Evolutionary conservation across 495 filamentous ascomycete species (phyloP), one percentile per base, ranked within the genome.

Genomic region (Aspergillus bertholletiae): DNA sequence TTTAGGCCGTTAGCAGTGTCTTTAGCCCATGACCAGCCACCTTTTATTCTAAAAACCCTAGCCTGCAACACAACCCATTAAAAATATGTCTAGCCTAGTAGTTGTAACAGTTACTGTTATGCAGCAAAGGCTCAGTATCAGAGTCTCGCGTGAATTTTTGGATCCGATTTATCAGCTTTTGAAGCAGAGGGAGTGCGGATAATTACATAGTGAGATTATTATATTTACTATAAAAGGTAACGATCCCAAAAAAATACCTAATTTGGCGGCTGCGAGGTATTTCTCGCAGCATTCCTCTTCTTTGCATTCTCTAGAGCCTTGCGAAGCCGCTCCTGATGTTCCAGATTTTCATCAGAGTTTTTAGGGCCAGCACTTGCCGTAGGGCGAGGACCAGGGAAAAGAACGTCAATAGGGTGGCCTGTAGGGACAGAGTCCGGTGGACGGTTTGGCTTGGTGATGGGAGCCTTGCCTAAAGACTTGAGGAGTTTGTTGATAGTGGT

Each of bases 301-400:
- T 80, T 80, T 5, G 76, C 78, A 24, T 74, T 69, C 37, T 80
- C 75, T 43, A 81, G 51, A 4, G 78, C 76, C 54, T 66, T 76
- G 26, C 72, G 74, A 30, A 79, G 56, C 40, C 78, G 67, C 48
- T 77, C 66, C 55, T 77, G 67, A 55, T 80, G 74, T 44, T 72
- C 71, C 9, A 61, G 56, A 26, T 79, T 64, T 12, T 61, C 60
- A 8, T 63, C 66, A 22, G 57, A 21, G 11, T 54, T 55, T 41
- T 43, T 53, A n/a, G 64, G 46, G 7, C 43, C 37, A 21, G 44
- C 17, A 30, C 43, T 55, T 30, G 49, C 40, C 20, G 62, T 61
- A 30, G 61, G 60, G 9, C 54, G 60, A 21, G 56, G 59, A 18
- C 60, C 60, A 4, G 60, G 56, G 30, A 64, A 46, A 21, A 64